phyloP scores from a whole-genome alignment of 345 rosid species.

The Lenwebbia sp. region DNA sequence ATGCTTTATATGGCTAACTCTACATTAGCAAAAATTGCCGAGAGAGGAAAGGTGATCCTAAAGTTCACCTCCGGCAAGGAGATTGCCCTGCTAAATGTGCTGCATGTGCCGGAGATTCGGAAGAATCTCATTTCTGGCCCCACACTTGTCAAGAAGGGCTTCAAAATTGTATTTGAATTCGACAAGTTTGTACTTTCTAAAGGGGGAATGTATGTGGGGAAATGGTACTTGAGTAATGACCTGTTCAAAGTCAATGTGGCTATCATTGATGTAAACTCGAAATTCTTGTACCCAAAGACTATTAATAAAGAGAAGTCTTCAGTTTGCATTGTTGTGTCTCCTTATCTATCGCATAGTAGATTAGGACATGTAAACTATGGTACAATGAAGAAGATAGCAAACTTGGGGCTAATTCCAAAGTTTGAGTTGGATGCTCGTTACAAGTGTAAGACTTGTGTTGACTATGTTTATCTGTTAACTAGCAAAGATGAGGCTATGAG shows the following conservation, averaged over 20 bases:
- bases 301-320: too few species aligned
- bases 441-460: neutral
- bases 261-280: too few species aligned
- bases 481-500: neutral
- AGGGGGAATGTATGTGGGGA: neutral
- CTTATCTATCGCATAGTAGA: neutral
- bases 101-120: neutral
- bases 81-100: neutral
- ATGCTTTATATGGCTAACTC: neutral
- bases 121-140: neutral
- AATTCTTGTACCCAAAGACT: neutral
- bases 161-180: neutral
- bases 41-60: neutral
- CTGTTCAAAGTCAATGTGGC: neutral
- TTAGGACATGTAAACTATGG: neutral
- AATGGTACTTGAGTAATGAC: neutral
- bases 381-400: neutral
- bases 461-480: neutral
- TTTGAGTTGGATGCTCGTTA: neutral
- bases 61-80: neutral
- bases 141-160: neutral
- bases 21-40: neutral
- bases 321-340: too few species aligned
- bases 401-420: neutral
- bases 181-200: neutral